Conservation (phyloP, 805 yeast genomes). For the Kodamaea fukazawae region DNA sequence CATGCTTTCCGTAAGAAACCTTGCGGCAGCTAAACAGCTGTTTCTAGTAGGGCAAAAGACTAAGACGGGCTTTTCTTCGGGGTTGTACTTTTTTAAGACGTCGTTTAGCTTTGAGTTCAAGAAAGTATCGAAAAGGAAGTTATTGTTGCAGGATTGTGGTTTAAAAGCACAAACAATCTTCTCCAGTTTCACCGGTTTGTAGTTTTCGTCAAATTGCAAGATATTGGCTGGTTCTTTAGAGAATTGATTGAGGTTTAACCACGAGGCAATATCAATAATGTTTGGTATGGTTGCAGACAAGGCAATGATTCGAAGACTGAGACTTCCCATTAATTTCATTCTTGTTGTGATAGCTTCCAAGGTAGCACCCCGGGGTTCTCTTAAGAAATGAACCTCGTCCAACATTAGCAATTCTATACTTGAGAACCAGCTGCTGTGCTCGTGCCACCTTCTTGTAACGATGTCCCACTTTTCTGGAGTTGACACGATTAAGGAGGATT, state of each 20-base stretch:
- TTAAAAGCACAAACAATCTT: conserved; percentile 15
- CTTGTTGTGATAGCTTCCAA: conserved; percentile 22
- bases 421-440: conserved; percentile 20
- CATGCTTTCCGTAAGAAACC: conserved; percentile 26
- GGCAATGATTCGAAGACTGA: conserved; percentile 15
- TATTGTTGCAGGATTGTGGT: neutral
- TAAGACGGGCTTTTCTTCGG: conserved; percentile 41
- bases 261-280: conserved; percentile 42
- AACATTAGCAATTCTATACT: conserved; percentile 23
- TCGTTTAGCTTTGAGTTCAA: conserved; percentile 39
- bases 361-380: conserved; percentile 27
- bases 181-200: conserved; percentile 38
- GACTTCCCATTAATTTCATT: conserved; percentile 12
- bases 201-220: conserved; percentile 45
- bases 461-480: conserved; percentile 67
- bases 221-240: conserved; percentile 30
- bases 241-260: conserved; percentile 11
- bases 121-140: neutral
- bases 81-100: conserved; percentile 36
- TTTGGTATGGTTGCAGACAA: conserved; percentile 53
- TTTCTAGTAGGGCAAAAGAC: conserved; percentile 55
- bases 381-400: conserved; percentile 28
- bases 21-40: conserved; percentile 47
- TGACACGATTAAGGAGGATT: conserved; percentile 52
- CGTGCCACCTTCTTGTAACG: conserved; percentile 41